These are phyloP conservation scores for Dioscorea zingiberensis DNA, from an alignment of 106 monocot genomes.

Conservation along the genomic window DNA sequence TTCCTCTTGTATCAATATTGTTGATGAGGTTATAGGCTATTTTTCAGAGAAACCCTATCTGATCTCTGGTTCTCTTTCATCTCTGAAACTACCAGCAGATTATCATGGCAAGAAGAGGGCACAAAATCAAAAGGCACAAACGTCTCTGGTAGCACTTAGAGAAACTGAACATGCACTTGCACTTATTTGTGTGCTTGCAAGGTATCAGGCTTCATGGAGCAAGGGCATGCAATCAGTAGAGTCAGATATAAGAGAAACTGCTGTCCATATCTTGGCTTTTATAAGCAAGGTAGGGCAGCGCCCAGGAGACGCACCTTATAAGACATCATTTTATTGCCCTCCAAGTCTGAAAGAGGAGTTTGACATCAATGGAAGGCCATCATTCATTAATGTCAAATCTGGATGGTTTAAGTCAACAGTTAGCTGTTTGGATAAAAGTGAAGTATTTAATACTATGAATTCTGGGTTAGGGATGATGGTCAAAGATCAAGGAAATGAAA, in stretches of 20 bases:
- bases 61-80: conserved; percentile 48
- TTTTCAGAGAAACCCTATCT: conserved; percentile 51
- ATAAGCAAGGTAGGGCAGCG: conserved; percentile 58
- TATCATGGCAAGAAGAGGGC: conserved; percentile 43
- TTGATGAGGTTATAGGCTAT: conserved; percentile 38
- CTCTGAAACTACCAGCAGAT: conserved; percentile 31
- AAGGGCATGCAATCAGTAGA: conserved; percentile 51
- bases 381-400: conserved; percentile 38
- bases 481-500: conserved; percentile 29
- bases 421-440: conserved; percentile 12
- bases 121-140: conserved; percentile 18
- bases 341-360: conserved; percentile 56
- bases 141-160: conserved; percentile 47
- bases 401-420: conserved; percentile 65
- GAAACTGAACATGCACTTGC: conserved; percentile 51
- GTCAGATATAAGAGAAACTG: conserved; percentile 51
- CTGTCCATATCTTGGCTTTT: conserved; percentile 82
- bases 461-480: conserved; percentile 8
- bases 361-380: conserved; percentile 29
- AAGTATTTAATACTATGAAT: neutral
- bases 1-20: conserved; percentile 35
- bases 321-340: conserved; percentile 22
- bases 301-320: conserved; percentile 29
- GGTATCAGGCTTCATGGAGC: conserved; percentile 38
- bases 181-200: conserved; percentile 61